phyloP scores from a whole-genome alignment of 805 yeast genomes.

The Wilhelminamyces savonicus region DNA sequence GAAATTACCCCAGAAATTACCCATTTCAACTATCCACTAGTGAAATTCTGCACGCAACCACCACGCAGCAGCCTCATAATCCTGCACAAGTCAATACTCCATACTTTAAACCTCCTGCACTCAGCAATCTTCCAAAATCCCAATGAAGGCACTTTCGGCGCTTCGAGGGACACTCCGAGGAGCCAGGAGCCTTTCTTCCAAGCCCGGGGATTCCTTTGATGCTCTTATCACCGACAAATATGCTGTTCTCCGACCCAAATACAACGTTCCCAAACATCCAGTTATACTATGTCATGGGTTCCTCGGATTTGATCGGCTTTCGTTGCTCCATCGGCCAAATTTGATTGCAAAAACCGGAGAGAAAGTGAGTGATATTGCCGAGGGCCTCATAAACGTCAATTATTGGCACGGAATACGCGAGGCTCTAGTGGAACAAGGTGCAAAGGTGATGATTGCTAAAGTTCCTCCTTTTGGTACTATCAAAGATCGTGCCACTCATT shows the following conservation, averaged over 20 bases:
- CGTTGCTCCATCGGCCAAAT: slow-evolving; percentile 13
- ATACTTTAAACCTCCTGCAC: no score
- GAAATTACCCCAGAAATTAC: no score
- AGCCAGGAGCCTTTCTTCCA: no score
- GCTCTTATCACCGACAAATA: slow-evolving; percentile 25
- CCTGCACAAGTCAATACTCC: no score
- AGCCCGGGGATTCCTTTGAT: no score
- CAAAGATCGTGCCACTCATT: slow-evolving; percentile 53
- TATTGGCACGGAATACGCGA: slow-evolving; percentile 81
- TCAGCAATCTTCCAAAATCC: no score
- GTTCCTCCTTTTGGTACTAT: slow-evolving; percentile 83
- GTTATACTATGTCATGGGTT: slow-evolving; percentile 83
- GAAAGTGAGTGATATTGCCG: slow-evolving; percentile 8
- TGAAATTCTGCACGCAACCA: no score
- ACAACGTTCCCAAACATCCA: slow-evolving; percentile 61
- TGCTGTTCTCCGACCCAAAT: slow-evolving; percentile 28
- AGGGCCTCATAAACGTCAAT: slow-evolving; percentile 42
- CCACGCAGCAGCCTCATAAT: no score
- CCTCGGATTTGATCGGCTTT: slow-evolving; percentile 64
- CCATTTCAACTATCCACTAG: no score
- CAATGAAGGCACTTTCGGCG: no score
- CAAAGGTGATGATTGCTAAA: slow-evolving; percentile 61
- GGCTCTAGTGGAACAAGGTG: slow-evolving; percentile 55
- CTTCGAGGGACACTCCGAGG: no score
- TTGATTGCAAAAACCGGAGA: slow-evolving; percentile 4